Evolutionary conservation across 441 rosid genomes (phyloP), one percentile per base, ranked within the genome.

Genomic region (Croton laevigatus): DNA sequence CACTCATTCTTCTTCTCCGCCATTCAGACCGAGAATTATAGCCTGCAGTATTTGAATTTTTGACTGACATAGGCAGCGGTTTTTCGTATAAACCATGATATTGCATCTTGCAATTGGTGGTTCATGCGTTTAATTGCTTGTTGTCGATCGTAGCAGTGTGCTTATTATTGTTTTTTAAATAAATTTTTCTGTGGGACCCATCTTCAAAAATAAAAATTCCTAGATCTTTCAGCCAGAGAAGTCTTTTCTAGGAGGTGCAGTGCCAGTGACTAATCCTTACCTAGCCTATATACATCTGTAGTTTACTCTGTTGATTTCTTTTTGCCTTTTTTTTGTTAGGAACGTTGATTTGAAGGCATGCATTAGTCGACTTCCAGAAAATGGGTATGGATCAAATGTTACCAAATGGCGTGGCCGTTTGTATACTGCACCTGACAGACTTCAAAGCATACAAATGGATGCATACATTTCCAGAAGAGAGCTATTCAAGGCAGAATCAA

Each of bases 381-480:
- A 91, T 81, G 97, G 91, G 78, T 89, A 84, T 71, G 97, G 96
- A 62, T 87, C 91, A 77, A 88, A 88, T 80, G 76, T 87, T 77
- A 65, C 88, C 11, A 74, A 74, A 17, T 93, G 97, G 98, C 99
- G 98, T 73, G 82, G 84, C 6, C 97, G 98, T 74, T 78, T 96
- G 78, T 87, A 81, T 68, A 81, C 81, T n/a, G 89, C 99, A 69
- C 99, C 99, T 1, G 91, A 87, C 73, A 91, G 99, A 81, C 91
- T 96, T 34, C 94, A 89, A 84, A 89, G 90, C 73, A 86, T 93
- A 79, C 84, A 85, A 66, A 77, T 90, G 46, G 99, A 96, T 81
- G 91, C 98, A 6, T 84, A 79, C 82, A 86, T 93, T 71, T 88
- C 99, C 70, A 89, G 97, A 76, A 91, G 84, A 73, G 99, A 96